A percentile compares a stretch with the other conserved stretches of the same genome.
Conservation (phyloP, 2,329 filamentous ascomycete species). For the Alternaria postmessia region DNA sequence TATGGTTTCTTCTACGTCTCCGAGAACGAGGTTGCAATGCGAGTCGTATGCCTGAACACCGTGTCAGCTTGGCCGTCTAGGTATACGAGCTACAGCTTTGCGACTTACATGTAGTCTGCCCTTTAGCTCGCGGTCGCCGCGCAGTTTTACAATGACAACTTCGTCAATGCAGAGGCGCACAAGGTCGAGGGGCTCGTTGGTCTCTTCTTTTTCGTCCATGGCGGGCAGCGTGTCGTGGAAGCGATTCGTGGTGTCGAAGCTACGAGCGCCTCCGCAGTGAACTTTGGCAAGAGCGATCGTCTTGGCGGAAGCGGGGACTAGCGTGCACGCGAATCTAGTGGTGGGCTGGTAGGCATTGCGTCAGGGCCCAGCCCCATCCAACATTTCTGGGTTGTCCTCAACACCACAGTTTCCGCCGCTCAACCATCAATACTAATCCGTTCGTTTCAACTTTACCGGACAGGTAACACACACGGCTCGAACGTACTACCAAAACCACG, state of each 20-base stretch:
- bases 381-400: constrained; percentile 8
- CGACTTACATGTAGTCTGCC: constrained; percentile 83
- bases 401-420: constrained; percentile 1
- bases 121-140: constrained; percentile 94
- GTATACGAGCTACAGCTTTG: not conserved
- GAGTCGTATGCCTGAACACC: constrained; percentile 86
- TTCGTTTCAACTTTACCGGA: not conserved
- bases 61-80: constrained; percentile 18
- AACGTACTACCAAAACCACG: not conserved
- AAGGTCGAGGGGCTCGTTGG: constrained; percentile 90
- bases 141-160: constrained; percentile 94
- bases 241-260: constrained; percentile 17
- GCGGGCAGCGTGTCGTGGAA: constrained; percentile 27
- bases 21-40: constrained; percentile 95
- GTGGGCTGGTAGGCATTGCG: constrained; percentile 24
- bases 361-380: constrained; percentile 18
- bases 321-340: constrained; percentile 15
- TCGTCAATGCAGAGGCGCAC: constrained; percentile 95
- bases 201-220: constrained; percentile 87
- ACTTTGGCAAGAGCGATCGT: constrained; percentile 28
- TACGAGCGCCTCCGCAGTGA: constrained; percentile 18
- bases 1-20: constrained; percentile 96
- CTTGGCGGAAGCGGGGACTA: constrained; percentile 26
- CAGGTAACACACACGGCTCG: not conserved
- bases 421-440: not conserved